Evolutionary conservation across 2,329 filamentous ascomycete species (phyloP).

Genomic region (Pseudogymnoascus destructans): DNA sequence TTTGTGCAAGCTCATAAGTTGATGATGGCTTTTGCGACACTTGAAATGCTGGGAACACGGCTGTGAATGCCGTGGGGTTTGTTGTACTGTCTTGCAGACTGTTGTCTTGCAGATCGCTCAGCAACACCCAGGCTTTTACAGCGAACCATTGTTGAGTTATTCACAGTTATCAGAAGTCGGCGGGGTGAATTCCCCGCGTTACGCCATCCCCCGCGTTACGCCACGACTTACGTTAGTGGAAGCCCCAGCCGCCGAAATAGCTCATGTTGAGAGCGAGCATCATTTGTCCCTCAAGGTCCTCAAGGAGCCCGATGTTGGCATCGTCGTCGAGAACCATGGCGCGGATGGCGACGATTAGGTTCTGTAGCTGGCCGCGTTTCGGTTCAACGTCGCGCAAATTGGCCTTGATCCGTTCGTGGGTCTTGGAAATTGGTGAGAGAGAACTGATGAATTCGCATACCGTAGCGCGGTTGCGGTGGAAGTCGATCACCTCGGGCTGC

Average conservation of each 20-base stretch:
- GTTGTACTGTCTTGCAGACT: no score
- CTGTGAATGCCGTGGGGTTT: no score
- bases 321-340: constrained; percentile 27
- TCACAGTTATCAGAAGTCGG: no score
- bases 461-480: constrained; percentile 38
- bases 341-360: constrained; percentile 28
- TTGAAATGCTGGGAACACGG: no score
- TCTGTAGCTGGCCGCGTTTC: constrained; percentile 20
- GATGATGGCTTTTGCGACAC: no score
- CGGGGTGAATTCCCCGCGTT: no score
- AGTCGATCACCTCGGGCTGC: constrained; percentile 30
- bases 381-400: background rate
- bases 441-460: constrained; percentile 38
- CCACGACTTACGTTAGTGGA: no score
- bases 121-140: no score
- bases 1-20: no score
- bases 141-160: no score
- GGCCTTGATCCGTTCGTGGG: background rate
- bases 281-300: constrained; percentile 42
- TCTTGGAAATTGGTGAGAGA: constrained; percentile 27
- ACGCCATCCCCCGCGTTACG: no score
- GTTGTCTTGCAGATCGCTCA: no score
- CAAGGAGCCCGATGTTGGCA: constrained; percentile 34
- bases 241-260: constrained; percentile 40
- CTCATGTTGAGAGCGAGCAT: constrained; percentile 32